Evolutionary conservation across 805 yeast species (phyloP).

Genomic region (Limtongia smithiae): DNA sequence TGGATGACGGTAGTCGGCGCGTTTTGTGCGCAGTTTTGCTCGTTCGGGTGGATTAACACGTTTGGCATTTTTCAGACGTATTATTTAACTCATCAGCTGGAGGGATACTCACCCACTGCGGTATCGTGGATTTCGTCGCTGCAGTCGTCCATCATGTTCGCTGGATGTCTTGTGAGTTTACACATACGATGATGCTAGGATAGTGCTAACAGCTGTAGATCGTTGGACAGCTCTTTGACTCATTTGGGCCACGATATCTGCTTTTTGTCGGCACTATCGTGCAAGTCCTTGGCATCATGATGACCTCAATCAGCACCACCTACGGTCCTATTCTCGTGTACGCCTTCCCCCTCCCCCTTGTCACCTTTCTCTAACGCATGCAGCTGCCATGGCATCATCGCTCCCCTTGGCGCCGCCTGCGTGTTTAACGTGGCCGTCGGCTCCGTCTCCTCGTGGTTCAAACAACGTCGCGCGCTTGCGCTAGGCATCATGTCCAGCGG

Average conservation of each 20-base stretch:
- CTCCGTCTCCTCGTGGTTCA: conserved; percentile 40
- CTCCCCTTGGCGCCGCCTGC: conserved; percentile 21
- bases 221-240: conserved; percentile 27
- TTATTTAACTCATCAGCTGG: conserved; percentile 31
- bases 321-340: conserved; percentile 53
- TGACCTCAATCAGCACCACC: conserved; percentile 39
- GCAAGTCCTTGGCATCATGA: conserved; percentile 35
- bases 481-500: conserved; percentile 49
- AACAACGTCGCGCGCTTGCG: conserved; percentile 44
- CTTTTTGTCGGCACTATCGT: conserved; percentile 30
- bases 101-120: conserved; percentile 30
- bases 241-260: conserved; percentile 24
- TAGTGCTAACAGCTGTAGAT: conserved; percentile 3
- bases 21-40: conserved; percentile 53
- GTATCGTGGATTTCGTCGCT: conserved; percentile 39
- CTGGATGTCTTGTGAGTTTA: conserved; percentile 32
- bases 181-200: background rate
- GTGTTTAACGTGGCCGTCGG: conserved; percentile 22
- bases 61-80: conserved; percentile 35
- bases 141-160: conserved; percentile 33
- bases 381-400: conserved; percentile 39
- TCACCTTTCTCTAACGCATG: conserved; percentile 45
- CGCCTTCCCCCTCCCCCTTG: conserved; percentile 47
- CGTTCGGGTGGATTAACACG: conserved; percentile 50
- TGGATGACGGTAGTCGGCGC: conserved; percentile 54